A percentile compares a stretch with the other conserved stretches of the same genome.
Evolutionary conservation across 2,329 filamentous ascomycete species (phyloP).

Genomic region (Arthrobotrys conoides): DNA sequence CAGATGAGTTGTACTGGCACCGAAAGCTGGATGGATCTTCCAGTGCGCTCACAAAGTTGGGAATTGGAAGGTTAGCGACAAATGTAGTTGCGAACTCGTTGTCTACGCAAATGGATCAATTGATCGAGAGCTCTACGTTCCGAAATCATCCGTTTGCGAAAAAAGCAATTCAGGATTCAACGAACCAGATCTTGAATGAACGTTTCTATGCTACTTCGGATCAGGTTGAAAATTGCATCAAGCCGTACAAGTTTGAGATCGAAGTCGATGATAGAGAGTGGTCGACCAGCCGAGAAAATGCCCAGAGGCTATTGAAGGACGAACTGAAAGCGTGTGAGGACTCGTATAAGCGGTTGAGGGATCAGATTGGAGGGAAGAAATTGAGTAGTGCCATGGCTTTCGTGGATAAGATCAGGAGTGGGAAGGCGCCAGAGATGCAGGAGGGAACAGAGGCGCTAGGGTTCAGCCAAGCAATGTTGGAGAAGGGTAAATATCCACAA

Average conservation of each 20-base stretch:
- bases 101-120: conserved; percentile 83
- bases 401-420: conserved; percentile 84
- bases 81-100: conserved; percentile 91
- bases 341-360: conserved; percentile 82
- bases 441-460: conserved; percentile 83
- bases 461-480: conserved; percentile 88
- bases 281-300: conserved; percentile 85
- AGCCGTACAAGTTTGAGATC: conserved; percentile 98
- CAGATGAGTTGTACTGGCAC: conserved; percentile 90
- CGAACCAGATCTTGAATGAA: conserved; percentile 90
- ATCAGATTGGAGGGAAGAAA: conserved; percentile 83
- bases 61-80: conserved; percentile 91
- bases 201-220: conserved; percentile 97
- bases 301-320: conserved; percentile 83
- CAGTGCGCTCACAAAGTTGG: conserved; percentile 90
- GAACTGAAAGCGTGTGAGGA: conserved; percentile 87
- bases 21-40: conserved; percentile 93
- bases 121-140: conserved; percentile 87
- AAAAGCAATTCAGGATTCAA: conserved; percentile 91
- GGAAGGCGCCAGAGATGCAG: conserved; percentile 83
- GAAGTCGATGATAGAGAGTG: conserved; percentile 94
- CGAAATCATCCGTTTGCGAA: conserved; percentile 90
- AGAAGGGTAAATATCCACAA: conserved; percentile 75
- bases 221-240: conserved; percentile 98
- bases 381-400: conserved; percentile 90